These are phyloP conservation scores for Agrostemma githago DNA, from an alignment of 148 eudicot genomes.

Conservation along the genomic window DNA sequence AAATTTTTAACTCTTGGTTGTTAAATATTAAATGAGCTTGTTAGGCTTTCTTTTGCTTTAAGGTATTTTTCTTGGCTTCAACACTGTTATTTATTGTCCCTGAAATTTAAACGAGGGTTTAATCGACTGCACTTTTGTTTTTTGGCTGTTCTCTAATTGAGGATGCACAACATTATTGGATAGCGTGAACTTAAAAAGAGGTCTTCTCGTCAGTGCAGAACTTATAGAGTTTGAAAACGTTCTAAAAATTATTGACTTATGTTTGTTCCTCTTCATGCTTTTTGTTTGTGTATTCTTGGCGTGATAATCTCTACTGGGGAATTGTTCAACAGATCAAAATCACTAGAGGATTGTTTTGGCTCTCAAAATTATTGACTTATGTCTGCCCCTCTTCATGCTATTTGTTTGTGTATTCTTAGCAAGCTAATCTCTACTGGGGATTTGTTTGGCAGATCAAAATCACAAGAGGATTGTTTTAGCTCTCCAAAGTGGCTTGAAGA, in stretches of 20 bases:
- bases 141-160: neutral
- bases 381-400: neutral
- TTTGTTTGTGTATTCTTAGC: neutral
- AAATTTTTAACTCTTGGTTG: neutral
- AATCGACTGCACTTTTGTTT: neutral
- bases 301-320: neutral
- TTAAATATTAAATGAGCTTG: neutral
- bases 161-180: neutral
- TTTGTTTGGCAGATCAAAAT: slow-evolving; percentile 68
- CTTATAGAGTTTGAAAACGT: neutral
- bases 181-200: neutral
- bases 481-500: slow-evolving; percentile 95
- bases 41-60: no score
- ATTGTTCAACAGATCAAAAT: slow-evolving; percentile 69
- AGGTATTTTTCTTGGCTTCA: no score
- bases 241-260: neutral
- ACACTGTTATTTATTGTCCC: neutral
- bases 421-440: neutral
- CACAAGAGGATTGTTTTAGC: slow-evolving; percentile 90
- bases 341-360: slow-evolving; percentile 90
- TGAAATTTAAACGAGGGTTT: no score
- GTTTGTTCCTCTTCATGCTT: neutral
- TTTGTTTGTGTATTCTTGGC: neutral
- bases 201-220: neutral
- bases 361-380: neutral